Evolutionary conservation across 2,329 filamentous ascomycete species (phyloP).

Genomic region (Juglanconis sp.): DNA sequence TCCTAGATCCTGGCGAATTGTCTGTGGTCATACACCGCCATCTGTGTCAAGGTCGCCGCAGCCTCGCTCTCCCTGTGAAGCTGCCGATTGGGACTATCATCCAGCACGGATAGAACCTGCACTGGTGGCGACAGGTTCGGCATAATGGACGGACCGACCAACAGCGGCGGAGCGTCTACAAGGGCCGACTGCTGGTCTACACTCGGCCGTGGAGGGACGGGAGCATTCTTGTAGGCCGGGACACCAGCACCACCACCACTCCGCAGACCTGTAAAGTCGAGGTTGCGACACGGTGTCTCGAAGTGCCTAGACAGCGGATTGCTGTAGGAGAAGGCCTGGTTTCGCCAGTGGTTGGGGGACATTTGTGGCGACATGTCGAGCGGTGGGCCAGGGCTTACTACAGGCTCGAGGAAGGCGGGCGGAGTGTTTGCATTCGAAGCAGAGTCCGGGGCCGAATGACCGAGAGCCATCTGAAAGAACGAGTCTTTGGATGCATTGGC

Average conservation of each 20-base stretch:
- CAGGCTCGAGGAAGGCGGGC: conserved; percentile 11
- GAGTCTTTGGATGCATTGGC: not conserved
- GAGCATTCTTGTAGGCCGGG: not conserved
- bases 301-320: conserved; percentile 3
- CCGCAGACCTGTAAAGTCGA: conserved; percentile 7
- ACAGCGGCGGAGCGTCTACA: conserved; percentile 2
- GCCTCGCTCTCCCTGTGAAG: conserved; percentile 15
- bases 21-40: conserved; percentile 10
- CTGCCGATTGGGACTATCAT: conserved; percentile 12
- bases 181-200: not conserved
- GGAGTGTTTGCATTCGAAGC: not conserved
- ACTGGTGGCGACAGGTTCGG: not conserved
- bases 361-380: conserved; percentile 15
- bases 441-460: not conserved
- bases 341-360: conserved; percentile 13
- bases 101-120: not conserved
- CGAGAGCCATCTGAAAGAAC: not conserved
- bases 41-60: conserved; percentile 11
- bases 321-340: conserved; percentile 3
- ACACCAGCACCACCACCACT: not conserved
- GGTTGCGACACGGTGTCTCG: conserved; percentile 5
- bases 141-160: not conserved
- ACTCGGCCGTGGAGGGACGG: not conserved
- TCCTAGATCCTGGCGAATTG: conserved; percentile 2
- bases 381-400: conserved; percentile 10